These are phyloP conservation scores for grape (Vitis vinifera) DNA, from an alignment of 164 flowering plant genomes.

Conservation along the genomic window ASM3070453v1 NC_081814.1:25043001-25043500, in stretches of 20 bases:
- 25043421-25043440: slow-evolving; percentile 34
- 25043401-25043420: slow-evolving; percentile 16
- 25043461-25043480: slow-evolving; percentile 35
- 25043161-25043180: not conserved
- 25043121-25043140: too few species aligned
- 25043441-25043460: slow-evolving; percentile 35
- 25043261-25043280: slow-evolving; percentile 5
- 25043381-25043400: slow-evolving; percentile 26
- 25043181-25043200: too few species aligned
- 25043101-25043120: too few species aligned
- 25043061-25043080: too few species aligned
- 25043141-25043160: too few species aligned
- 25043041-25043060: too few species aligned
- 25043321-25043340: slow-evolving; percentile 12
- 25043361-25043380: slow-evolving; percentile 12
- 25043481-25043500: slow-evolving; percentile 30
- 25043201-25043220: not conserved
- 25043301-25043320: slow-evolving; percentile 4
- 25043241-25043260: not conserved
- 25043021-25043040: too few species aligned
- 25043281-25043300: slow-evolving; percentile 8
- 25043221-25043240: not conserved
- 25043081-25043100: too few species aligned
- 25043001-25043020: too few species aligned
- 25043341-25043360: slow-evolving; percentile 9